Evolutionary conservation across 352 stramenopile genomes (phyloP), one percentile per base, ranked within the genome.

Genomic region (Globisporangium emineosum): DNA sequence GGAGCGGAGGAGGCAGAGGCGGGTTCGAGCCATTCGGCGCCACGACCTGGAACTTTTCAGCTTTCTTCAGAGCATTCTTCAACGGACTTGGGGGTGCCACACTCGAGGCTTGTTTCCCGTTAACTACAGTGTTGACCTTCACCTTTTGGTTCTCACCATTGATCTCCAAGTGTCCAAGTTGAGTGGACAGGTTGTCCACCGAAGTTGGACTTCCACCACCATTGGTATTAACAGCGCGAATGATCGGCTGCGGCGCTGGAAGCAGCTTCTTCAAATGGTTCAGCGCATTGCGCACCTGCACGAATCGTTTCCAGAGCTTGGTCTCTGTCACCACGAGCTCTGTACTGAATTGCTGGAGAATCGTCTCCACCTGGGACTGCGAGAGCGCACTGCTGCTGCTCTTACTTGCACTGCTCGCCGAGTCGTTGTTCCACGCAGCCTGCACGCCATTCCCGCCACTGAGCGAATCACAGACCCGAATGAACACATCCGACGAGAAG

Each of bases 401-500:
- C 15, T 0, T 42, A 6, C 5, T 47, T 17, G 17, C 43, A 10
- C 37, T 40, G 0, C 29, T 25, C 2, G 35, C 47, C 10, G 63
- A 47, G 49, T 60, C 69, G 29, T 57, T 68, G 29, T 56, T 68
- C 40, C 17, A 61, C 15, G 57, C 75, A 0, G 55, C 58, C 3
- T 68, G 67, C 10, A 54, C 54, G 19, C 56, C 62, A 3, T 23
- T 30, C 2, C 51, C 52, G n/a, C 13, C 43, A 30, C 47, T 64
- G 21, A 69, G 35, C 10, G 33, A 25, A 1, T 73, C 57, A 23
- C 76, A 90, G 2, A 89, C 73, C 25, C 70, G 67, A n/a, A 86
- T 43, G 59, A 90, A 90, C 27, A 89, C 71, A 62, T 90, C 83
- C 7, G 78, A 68, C 9, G 81, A 91, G 53, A 90, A 91, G 45